These are phyloP conservation scores for Leptographium flavum DNA, from an alignment of 2,329 filamentous ascomycete genomes.

Conservation along the genomic window DNA sequence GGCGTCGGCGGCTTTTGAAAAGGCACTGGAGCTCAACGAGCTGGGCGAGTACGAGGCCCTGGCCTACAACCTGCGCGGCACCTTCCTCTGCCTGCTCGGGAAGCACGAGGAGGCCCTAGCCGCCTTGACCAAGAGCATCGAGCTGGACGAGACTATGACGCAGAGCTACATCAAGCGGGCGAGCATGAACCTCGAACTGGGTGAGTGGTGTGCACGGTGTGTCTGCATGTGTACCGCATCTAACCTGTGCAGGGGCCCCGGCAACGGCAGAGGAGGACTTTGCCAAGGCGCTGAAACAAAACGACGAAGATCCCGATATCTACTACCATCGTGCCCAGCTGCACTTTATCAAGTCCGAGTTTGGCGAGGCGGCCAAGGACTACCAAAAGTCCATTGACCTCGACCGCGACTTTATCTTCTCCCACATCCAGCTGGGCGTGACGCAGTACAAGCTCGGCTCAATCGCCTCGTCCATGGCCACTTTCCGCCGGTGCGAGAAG, in stretches of 20 bases:
- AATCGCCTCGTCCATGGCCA: conserved; percentile 94
- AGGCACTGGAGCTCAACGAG: conserved; percentile 68
- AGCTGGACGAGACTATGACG: conserved; percentile 73
- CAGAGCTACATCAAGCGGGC: conserved; percentile 98
- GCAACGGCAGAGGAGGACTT: conserved; percentile 84
- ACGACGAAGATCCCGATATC: conserved; percentile 84
- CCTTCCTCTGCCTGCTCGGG: conserved; percentile 83
- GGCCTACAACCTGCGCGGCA: conserved; percentile 92
- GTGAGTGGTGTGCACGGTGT: no score
- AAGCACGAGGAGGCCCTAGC: conserved; percentile 70
- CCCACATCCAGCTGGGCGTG: conserved; percentile 96
- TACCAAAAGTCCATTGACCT: conserved; percentile 99
- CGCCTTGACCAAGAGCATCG: conserved; percentile 86
- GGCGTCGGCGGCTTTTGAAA: conserved; percentile 73
- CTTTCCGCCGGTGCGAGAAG: conserved; percentile 94
- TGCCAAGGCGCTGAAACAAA: conserved; percentile 68
- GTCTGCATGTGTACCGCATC: no score
- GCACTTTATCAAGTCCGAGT: conserved; percentile 93
- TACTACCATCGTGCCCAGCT: conserved; percentile 98
- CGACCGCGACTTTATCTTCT: conserved; percentile 94
- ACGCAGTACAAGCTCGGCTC: conserved; percentile 99
- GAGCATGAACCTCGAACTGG: conserved; percentile 92
- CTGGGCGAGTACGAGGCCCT: conserved; percentile 75
- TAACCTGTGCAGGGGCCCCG: conserved; percentile 49
- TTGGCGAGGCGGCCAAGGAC: conserved; percentile 86